Percentiles rank a stretch among this genome's conserved stretches.
phyloP scores from a whole-genome alignment of 345 rosid species.

The Citrus glauca region DNA sequence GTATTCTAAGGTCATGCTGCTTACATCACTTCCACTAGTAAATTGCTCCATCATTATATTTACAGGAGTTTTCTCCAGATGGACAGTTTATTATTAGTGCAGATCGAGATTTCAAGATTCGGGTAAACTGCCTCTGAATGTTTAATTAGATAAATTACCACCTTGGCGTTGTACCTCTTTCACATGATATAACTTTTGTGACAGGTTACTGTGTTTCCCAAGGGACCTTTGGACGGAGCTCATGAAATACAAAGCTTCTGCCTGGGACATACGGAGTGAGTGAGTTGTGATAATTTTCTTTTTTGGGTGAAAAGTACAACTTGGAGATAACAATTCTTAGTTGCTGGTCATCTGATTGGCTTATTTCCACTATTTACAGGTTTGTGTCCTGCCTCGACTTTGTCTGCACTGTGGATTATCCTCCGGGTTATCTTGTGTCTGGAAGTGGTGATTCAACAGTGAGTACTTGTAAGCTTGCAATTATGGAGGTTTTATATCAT shows the following conservation, averaged over 20 bases:
- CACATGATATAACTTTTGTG: slow-evolving; percentile 14
- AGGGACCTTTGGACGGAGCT: slow-evolving; percentile 81
- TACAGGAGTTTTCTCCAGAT: slow-evolving; percentile 86
- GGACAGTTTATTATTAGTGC: slow-evolving; percentile 73
- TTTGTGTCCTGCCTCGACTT: slow-evolving; percentile 81
- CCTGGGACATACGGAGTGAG: slow-evolving; percentile 97
- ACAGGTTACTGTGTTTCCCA: slow-evolving; percentile 81
- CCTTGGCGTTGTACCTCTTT: slow-evolving; percentile 8
- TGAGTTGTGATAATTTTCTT: slow-evolving; percentile 25
- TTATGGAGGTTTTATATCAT: slow-evolving; percentile 1
- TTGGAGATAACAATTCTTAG: neutral
- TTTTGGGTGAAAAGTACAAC: neutral
- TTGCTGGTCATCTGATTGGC: neutral
- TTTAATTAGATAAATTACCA: slow-evolving; percentile 4
- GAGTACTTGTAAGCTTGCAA: slow-evolving; percentile 27
- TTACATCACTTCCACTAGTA: neutral
- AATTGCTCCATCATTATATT: slow-evolving; percentile 11
- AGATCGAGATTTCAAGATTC: slow-evolving; percentile 89
- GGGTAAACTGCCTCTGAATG: slow-evolving; percentile 42
- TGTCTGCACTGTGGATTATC: slow-evolving; percentile 41
- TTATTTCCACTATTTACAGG: slow-evolving; percentile 31
- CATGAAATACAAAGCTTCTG: slow-evolving; percentile 94
- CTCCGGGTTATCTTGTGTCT: slow-evolving; percentile 73
- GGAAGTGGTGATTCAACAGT: slow-evolving; percentile 96
- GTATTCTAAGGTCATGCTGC: neutral